phyloP scores from a whole-genome alignment of 257 asterid genomes.

The Nemophila menziesii region DNA sequence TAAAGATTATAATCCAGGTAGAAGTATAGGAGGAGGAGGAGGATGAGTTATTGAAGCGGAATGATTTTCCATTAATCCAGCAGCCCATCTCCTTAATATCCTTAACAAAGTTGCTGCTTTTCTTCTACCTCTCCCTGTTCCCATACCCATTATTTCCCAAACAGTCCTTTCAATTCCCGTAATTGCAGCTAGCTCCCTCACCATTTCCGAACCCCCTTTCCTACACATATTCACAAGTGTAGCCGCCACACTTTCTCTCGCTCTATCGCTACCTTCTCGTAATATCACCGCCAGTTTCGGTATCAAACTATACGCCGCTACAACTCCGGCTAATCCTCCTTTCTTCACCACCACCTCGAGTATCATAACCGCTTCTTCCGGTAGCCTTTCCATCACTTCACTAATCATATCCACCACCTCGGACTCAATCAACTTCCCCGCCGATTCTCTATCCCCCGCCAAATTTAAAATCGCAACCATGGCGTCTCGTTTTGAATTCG shows the following conservation, averaged over 20 bases:
- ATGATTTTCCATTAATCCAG: slow-evolving; percentile 36
- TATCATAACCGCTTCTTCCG: slow-evolving; percentile 64
- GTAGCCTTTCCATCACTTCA: slow-evolving; percentile 40
- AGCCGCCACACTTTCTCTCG: slow-evolving; percentile 59
- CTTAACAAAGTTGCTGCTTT: slow-evolving; percentile 71
- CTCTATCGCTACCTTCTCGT: slow-evolving; percentile 62
- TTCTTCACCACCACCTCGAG: slow-evolving; percentile 68
- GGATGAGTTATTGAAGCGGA: background rate
- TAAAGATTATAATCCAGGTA: background rate
- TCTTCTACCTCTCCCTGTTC: slow-evolving; percentile 60
- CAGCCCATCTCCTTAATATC: slow-evolving; percentile 84
- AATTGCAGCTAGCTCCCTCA: slow-evolving; percentile 45
- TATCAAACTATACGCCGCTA: slow-evolving; percentile 42
- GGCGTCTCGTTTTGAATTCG: slow-evolving; percentile 52
- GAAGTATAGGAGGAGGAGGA: background rate
- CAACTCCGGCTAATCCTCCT: slow-evolving; percentile 54
- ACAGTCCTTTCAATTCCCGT: slow-evolving; percentile 56
- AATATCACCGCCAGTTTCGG: slow-evolving; percentile 28
- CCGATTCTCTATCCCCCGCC: slow-evolving; percentile 67
- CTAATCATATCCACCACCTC: slow-evolving; percentile 61
- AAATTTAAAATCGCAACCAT: slow-evolving; percentile 68
- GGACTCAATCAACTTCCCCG: slow-evolving; percentile 51
- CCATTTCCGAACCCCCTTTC: slow-evolving; percentile 75
- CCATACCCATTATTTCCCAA: slow-evolving; percentile 80
- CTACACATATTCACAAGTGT: slow-evolving; percentile 65